phyloP scores from a whole-genome alignment of 2,329 filamentous ascomycete species.

The Fusarium sp. region DNA sequence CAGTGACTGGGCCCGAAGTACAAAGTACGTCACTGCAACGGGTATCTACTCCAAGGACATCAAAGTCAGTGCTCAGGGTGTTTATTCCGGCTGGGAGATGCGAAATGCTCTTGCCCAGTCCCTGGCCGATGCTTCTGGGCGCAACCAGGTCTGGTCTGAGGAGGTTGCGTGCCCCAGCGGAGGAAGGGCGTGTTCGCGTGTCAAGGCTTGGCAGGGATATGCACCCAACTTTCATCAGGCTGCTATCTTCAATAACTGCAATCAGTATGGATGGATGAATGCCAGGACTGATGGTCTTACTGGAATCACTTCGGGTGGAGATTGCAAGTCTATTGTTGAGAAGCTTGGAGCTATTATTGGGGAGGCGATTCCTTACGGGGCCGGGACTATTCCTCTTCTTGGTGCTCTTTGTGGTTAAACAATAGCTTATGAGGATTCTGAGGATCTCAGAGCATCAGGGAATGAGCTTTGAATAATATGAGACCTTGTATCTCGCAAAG shows the following conservation, averaged over 20 bases:
- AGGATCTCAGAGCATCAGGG: fast-evolving
- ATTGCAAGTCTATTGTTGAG: neutral
- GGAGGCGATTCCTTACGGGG: neutral
- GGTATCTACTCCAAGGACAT: neutral
- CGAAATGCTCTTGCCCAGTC: neutral
- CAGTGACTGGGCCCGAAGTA: neutral
- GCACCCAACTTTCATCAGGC: neutral
- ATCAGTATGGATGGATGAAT: neutral
- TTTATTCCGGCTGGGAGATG: neutral
- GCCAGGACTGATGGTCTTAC: neutral
- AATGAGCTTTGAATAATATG: fast-evolving
- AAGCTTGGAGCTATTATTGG: neutral
- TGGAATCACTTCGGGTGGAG: neutral
- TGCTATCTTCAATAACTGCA: neutral
- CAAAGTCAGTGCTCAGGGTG: neutral
- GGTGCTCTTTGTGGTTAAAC: neutral
- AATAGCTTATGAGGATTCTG: fast-evolving
- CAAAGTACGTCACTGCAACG: neutral
- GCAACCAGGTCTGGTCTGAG: neutral
- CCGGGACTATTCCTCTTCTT: neutral
- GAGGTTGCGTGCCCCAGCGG: neutral
- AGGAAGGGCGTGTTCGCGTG: neutral
- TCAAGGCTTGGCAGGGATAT: neutral
- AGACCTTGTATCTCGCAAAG: fast-evolving
- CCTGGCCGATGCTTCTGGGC: neutral